Evolutionary conservation across 768 basidiomycete species (phyloP).

Genomic region (Rhodocollybia butyracea): DNA sequence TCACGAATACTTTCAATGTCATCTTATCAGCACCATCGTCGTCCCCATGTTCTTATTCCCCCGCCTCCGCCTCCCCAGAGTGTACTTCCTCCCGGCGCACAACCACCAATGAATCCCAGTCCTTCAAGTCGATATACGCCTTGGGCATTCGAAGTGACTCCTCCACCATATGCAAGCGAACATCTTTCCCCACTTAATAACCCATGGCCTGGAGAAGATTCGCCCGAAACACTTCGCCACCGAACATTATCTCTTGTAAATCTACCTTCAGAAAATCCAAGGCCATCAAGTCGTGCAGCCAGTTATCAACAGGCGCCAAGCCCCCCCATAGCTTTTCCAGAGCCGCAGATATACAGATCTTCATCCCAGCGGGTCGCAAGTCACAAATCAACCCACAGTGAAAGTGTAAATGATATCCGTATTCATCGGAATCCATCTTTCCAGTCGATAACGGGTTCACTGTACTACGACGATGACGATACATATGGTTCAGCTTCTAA

Average conservation of each 20-base stretch:
- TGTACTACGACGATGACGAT: constrained; percentile 36
- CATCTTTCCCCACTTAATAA: constrained; percentile 16
- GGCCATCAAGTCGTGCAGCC: constrained; percentile 32
- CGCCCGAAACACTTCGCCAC: constrained; percentile 22
- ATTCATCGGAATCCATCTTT: constrained; percentile 31
- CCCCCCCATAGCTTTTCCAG: constrained; percentile 41
- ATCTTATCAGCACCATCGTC: background rate
- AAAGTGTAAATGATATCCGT: constrained; percentile 28
- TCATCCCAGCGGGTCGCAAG: constrained; percentile 28
- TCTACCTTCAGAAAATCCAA: constrained; percentile 17
- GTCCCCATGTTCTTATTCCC: constrained; percentile 2
- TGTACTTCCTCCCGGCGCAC: constrained; percentile 33
- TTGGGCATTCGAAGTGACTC: constrained; percentile 25
- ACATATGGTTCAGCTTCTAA: constrained; percentile 25
- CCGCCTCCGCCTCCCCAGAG: constrained; percentile 21
- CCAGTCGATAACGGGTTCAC: constrained; percentile 24
- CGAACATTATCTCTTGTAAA: constrained; percentile 31
- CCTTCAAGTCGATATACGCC: constrained; percentile 27
- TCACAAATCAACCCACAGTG: constrained; percentile 17
- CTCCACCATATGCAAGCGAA: constrained; percentile 17
- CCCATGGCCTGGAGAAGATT: constrained; percentile 29
- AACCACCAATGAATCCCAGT: constrained; percentile 26
- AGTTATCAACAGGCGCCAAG: constrained; percentile 28
- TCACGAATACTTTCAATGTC: background rate
- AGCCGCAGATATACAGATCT: constrained; percentile 50